Base-by-base conservation (phyloP, 805 yeast species). In the Saccharomyces paradoxus region DNA sequence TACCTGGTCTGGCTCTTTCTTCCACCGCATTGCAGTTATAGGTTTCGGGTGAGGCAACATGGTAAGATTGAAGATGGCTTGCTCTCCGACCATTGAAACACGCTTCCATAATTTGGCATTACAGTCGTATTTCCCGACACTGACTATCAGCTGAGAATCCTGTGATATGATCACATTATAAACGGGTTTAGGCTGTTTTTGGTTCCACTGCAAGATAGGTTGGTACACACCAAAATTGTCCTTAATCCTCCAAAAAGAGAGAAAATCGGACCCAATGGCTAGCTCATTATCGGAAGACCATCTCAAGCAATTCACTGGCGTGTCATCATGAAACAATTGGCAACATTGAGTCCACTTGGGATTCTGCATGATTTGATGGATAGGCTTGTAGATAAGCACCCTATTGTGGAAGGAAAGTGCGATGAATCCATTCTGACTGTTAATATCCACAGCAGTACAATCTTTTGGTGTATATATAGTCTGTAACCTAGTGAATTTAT, bases 101-200 rank as follows among this genome's bases (percentile, higher is more conserved):
- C 97, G 73, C 53, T 83, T 77, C 96, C 96, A 91, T 1, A 89
- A 74, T 64, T 88, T 89, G 29, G 88, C 82, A 13, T 86, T 72
- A 37, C 75, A 74, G 66, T 89, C 96, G 65, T 77, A 80, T 46
- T 72, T 73, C 0, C 87, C 83, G 41, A 80, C 76, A 50, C 85
- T 78, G 8, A 90, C 86, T 22, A 90, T 81, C 48, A 83, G 74
- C 51, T 78, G 77, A 0, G 89, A 81, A 58, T 87, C 86, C n/a
- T 80, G 81, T 0, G 96, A 81, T 26, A 87, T 78, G 30, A 75
- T 73, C 4, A 83, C 78, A 50, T 72, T 61, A 57, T 78, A 79
- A 0, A 85, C 82, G 0, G 91, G 86, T 29, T 75, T 75, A 0
- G 92, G 82, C 59, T 86, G 87, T 1, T 62, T 59, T 59, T 77